Percentiles rank a stretch among this genome's conserved stretches.
These are phyloP conservation scores for Xylaria sp. DNA, from an alignment of 2,329 filamentous ascomycete species.

Conservation along the genomic window DNA sequence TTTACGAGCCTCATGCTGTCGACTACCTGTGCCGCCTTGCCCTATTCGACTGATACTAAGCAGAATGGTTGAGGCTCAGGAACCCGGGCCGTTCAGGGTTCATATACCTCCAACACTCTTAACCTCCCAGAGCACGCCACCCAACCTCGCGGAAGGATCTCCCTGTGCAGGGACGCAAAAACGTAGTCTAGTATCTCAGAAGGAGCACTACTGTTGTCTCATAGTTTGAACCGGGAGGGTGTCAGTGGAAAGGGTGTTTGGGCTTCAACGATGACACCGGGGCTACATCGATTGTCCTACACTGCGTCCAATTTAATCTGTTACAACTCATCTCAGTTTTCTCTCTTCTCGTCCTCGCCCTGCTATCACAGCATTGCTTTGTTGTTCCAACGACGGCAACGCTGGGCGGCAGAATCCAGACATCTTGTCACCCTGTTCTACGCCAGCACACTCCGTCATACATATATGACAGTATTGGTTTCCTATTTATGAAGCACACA, in stretches of 20 bases:
- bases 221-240: constrained; percentile 24
- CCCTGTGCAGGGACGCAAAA: constrained; percentile 22
- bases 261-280: constrained; percentile 35
- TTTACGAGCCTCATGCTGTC: constrained; percentile 27
- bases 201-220: constrained; percentile 22
- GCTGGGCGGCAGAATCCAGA: constrained; percentile 11
- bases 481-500: constrained; percentile 26
- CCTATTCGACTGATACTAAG: constrained; percentile 5
- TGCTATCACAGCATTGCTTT: constrained; percentile 12
- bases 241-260: constrained; percentile 30
- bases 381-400: constrained; percentile 20
- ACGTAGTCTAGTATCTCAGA: constrained; percentile 16
- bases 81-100: constrained; percentile 8
- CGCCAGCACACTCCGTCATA: constrained; percentile 25
- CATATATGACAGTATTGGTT: constrained; percentile 20
- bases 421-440: constrained; percentile 17
- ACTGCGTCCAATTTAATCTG: constrained; percentile 23
- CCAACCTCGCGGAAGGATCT: constrained; percentile 9
- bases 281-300: constrained; percentile 29
- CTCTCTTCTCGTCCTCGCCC: constrained; percentile 13
- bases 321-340: constrained; percentile 15
- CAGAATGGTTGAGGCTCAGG: constrained; percentile 26
- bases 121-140: constrained; percentile 20
- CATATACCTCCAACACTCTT: constrained; percentile 10
- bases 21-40: constrained; percentile 18